phyloP scores from a whole-genome alignment of 2,329 filamentous ascomycete species.

The Apiospora phragmitis region DNA sequence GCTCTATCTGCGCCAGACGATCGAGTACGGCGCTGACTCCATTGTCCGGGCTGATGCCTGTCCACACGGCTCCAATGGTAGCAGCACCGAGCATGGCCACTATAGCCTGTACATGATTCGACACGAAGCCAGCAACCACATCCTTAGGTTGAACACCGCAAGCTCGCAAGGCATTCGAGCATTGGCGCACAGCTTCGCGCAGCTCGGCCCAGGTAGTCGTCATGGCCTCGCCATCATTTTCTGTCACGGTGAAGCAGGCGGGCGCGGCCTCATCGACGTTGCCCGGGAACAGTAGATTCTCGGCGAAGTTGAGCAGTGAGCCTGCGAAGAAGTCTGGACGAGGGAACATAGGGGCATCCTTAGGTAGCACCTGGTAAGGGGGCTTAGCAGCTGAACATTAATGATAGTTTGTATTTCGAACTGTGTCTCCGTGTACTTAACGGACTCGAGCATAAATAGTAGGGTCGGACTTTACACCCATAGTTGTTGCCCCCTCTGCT shows the following conservation, averaged over 20 bases:
- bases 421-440: neutral
- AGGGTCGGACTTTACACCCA: neutral
- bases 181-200: conserved; percentile 73
- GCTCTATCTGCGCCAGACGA: conserved; percentile 80
- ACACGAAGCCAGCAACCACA: conserved; percentile 74
- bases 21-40: conserved; percentile 91
- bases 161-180: conserved; percentile 68
- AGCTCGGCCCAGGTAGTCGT: conserved; percentile 74
- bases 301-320: conserved; percentile 84
- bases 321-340: conserved; percentile 83
- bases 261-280: conserved; percentile 54
- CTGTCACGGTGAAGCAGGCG: conserved; percentile 81
- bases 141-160: conserved; percentile 59
- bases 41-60: conserved; percentile 87
- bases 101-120: conserved; percentile 84
- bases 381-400: conserved; percentile 8
- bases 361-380: conserved; percentile 62
- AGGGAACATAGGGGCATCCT: conserved; percentile 74
- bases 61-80: conserved; percentile 87
- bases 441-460: neutral
- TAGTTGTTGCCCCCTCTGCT: neutral
- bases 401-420: neutral
- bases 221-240: conserved; percentile 61
- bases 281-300: conserved; percentile 85
- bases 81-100: conserved; percentile 86